Percentiles rank a stretch among this genome's conserved stretches.
phyloP scores from a whole-genome alignment of 306 rosid genomes.

The Macrotyloma uniflorum region DNA sequence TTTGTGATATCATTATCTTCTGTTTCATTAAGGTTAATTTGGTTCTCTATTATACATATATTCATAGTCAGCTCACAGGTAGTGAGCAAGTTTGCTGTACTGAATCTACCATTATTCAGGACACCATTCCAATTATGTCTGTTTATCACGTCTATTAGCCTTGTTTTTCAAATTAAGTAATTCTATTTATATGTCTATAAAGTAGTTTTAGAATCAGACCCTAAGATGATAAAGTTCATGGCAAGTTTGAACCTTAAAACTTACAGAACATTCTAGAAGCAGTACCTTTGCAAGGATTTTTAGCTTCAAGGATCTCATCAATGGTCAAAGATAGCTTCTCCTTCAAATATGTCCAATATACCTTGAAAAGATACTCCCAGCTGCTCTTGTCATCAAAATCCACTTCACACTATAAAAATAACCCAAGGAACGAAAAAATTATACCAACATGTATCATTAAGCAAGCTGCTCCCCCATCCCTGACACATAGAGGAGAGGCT shows the following conservation, averaged over 20 bases:
- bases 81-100: slow-evolving; percentile 29
- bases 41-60: slow-evolving; percentile 34
- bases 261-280: slow-evolving; percentile 21
- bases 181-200: slow-evolving; percentile 52
- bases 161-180: slow-evolving; percentile 43
- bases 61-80: slow-evolving; percentile 42
- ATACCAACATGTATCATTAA: slow-evolving; percentile 9
- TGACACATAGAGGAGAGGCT: not conserved
- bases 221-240: slow-evolving; percentile 43
- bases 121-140: slow-evolving; percentile 33
- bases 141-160: slow-evolving; percentile 22
- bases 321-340: slow-evolving; percentile 65
- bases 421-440: slow-evolving; percentile 22
- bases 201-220: too few species aligned
- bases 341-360: slow-evolving; percentile 84
- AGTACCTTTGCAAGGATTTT: slow-evolving; percentile 68
- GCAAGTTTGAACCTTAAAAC: slow-evolving; percentile 48
- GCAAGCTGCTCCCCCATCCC: not conserved
- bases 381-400: slow-evolving; percentile 96
- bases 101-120: slow-evolving; percentile 40
- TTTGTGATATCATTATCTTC: slow-evolving; percentile 37
- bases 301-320: slow-evolving; percentile 78
- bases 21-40: slow-evolving; percentile 39
- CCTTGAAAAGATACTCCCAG: slow-evolving; percentile 99
- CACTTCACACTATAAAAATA: slow-evolving; percentile 54